phyloP scores from a whole-genome alignment of 2,329 filamentous ascomycete genomes.

The Myotisia sp. region DNA sequence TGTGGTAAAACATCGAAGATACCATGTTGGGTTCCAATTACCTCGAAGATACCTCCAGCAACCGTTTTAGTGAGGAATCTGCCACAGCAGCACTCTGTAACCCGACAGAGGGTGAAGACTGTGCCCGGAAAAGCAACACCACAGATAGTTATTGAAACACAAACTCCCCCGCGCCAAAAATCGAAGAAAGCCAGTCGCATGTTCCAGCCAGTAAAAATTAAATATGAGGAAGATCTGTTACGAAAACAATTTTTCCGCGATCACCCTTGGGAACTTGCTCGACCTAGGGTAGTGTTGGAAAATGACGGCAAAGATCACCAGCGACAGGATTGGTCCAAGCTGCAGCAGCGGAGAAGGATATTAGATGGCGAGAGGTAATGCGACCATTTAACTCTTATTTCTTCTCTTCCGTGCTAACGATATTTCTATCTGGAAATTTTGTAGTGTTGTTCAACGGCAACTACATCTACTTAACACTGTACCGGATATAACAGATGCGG shows the following conservation, averaged over 20 bases:
- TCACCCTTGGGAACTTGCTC: conserved; percentile 92
- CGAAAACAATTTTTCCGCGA: conserved; percentile 75
- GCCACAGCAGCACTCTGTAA: conserved; percentile 32
- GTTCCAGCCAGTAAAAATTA: conserved; percentile 64
- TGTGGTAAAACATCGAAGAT: conserved; percentile 22
- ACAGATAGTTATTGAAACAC: conserved; percentile 24
- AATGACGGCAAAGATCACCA: conserved; percentile 68
- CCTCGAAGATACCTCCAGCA: conserved; percentile 45
- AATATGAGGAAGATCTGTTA: conserved; percentile 70
- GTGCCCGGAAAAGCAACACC: conserved; percentile 16
- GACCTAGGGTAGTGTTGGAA: conserved; percentile 74
- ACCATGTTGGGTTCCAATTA: conserved; percentile 42
- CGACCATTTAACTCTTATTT: conserved; percentile 1
- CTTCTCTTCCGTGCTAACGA: neutral
- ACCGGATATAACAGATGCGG: conserved; percentile 42
- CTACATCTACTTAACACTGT: conserved; percentile 63
- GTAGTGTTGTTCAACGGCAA: conserved; percentile 83
- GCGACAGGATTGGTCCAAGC: conserved; percentile 61
- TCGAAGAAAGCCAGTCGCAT: conserved; percentile 55
- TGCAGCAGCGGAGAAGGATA: conserved; percentile 60
- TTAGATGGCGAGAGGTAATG: conserved; percentile 72
- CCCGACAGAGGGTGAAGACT: conserved; percentile 23
- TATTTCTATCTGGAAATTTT: neutral
- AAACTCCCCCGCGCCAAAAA: conserved; percentile 28
- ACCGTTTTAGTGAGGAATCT: conserved; percentile 46